phyloP scores from a whole-genome alignment of 2,329 filamentous ascomycete species.

The Beauveria rudraprayagi region DNA sequence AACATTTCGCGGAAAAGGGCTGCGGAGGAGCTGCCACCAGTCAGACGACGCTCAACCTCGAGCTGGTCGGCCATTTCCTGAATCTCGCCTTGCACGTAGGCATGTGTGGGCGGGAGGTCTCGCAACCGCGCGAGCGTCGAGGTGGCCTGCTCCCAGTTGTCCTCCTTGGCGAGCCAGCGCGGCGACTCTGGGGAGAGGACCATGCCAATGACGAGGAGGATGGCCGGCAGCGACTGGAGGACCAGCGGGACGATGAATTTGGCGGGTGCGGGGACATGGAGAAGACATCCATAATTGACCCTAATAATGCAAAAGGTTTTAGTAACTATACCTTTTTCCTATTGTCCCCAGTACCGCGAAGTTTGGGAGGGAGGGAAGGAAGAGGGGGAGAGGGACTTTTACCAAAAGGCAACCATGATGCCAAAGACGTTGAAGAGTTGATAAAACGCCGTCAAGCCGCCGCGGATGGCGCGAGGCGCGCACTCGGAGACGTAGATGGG shows the following conservation, averaged over 20 bases:
- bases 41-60: slow-evolving; percentile 52
- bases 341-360: too few species aligned
- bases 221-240: slow-evolving; percentile 56
- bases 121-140: slow-evolving; percentile 45
- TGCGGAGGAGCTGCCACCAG: slow-evolving; percentile 43
- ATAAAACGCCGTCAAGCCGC: slow-evolving; percentile 41
- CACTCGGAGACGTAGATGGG: slow-evolving; percentile 41
- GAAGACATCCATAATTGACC: slow-evolving; percentile 46
- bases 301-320: slow-evolving; percentile 26
- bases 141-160: slow-evolving; percentile 58
- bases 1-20: slow-evolving; percentile 59
- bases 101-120: slow-evolving; percentile 41
- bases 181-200: slow-evolving; percentile 51
- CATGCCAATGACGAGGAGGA: slow-evolving; percentile 53
- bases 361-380: too few species aligned
- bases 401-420: slow-evolving; percentile 36
- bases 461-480: slow-evolving; percentile 41
- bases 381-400: neutral
- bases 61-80: slow-evolving; percentile 53
- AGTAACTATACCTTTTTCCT: neutral
- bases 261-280: slow-evolving; percentile 38
- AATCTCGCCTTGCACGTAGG: slow-evolving; percentile 51
- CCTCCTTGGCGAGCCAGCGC: slow-evolving; percentile 58
- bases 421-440: slow-evolving; percentile 41
- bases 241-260: slow-evolving; percentile 55